A percentile compares a stretch with the other conserved stretches of the same genome.
Conservation (phyloP, 306 rosid species). For the Notholithocarpus densiflorus region DNA sequence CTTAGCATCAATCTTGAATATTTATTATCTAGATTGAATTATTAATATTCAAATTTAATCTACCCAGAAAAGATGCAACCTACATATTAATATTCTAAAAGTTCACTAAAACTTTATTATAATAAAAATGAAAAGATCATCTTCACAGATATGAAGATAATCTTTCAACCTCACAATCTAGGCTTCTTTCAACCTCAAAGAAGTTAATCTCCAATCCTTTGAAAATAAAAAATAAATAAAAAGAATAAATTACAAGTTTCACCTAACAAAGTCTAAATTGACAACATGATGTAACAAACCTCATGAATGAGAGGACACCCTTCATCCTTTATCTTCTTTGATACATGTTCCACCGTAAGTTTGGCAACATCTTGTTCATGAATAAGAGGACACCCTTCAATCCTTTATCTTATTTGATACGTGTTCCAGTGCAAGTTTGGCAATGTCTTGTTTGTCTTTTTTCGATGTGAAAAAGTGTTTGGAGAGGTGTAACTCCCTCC, state of each 20-base stretch:
- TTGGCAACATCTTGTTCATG: constrained; percentile 24
- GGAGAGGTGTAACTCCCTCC: constrained; percentile 32
- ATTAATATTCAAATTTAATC: neutral
- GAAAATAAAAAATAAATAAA: neutral
- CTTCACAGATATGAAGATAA: too few relatives aligned
- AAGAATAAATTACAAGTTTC: neutral
- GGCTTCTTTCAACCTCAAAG: neutral
- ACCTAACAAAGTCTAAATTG: neutral
- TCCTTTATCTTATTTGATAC: too few relatives aligned
- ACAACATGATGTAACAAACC: constrained; percentile 29
- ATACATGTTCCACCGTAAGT: constrained; percentile 25
- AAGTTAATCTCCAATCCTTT: neutral
- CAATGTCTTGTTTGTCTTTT: constrained; percentile 45
- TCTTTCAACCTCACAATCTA: too few relatives aligned
- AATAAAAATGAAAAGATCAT: too few relatives aligned
- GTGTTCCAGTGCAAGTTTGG: too few relatives aligned
- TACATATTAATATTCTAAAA: neutral
- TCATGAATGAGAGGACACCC: constrained; percentile 15
- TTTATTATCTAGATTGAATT: too few relatives aligned
- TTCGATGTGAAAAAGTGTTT: constrained; percentile 17
- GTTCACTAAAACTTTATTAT: neutral
- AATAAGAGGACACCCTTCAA: too few relatives aligned
- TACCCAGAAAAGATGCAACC: neutral
- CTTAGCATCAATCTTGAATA: too few relatives aligned
- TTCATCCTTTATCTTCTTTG: neutral